These are phyloP conservation scores for Pythium plurisporium DNA, from an alignment of 352 stramenopile species.

Conservation along the genomic window DNA sequence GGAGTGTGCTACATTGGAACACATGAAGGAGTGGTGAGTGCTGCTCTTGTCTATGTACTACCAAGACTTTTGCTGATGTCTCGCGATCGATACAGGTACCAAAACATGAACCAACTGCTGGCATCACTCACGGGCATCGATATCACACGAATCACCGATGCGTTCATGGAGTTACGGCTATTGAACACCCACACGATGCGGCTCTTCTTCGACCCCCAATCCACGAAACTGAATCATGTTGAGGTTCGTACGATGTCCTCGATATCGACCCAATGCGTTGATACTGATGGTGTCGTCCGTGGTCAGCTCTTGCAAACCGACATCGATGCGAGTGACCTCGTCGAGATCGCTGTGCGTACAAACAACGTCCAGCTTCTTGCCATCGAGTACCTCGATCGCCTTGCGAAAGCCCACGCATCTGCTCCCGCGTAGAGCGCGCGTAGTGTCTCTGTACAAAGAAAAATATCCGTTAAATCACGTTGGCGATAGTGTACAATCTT, in stretches of 20 bases:
- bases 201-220: conserved; percentile 55
- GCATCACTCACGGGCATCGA: conserved; percentile 51
- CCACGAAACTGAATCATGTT: conserved; percentile 47
- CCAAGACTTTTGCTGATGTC: too few relatives aligned
- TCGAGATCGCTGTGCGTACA: conserved; percentile 45
- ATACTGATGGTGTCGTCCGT: too few relatives aligned
- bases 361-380: conserved; percentile 58
- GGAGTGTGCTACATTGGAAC: conserved; percentile 58
- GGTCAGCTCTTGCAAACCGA: conserved; percentile 27
- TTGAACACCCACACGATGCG: conserved; percentile 46
- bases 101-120: conserved; percentile 53
- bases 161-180: conserved; percentile 58
- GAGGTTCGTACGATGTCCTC: conserved; percentile 31
- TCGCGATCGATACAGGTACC: conserved; percentile 35
- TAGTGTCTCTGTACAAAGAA: background rate
- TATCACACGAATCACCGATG: conserved; percentile 46
- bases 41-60: background rate
- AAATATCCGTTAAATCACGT: too few relatives aligned
- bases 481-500: too few relatives aligned
- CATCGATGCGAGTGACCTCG: conserved; percentile 39
- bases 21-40: conserved; percentile 71
- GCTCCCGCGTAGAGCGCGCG: too few relatives aligned
- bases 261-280: background rate
- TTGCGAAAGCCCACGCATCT: conserved; percentile 11
- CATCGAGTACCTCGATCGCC: conserved; percentile 55